Base-by-base conservation (phyloP, 164 flowering plant genomes). In the Piper longum region DNA sequence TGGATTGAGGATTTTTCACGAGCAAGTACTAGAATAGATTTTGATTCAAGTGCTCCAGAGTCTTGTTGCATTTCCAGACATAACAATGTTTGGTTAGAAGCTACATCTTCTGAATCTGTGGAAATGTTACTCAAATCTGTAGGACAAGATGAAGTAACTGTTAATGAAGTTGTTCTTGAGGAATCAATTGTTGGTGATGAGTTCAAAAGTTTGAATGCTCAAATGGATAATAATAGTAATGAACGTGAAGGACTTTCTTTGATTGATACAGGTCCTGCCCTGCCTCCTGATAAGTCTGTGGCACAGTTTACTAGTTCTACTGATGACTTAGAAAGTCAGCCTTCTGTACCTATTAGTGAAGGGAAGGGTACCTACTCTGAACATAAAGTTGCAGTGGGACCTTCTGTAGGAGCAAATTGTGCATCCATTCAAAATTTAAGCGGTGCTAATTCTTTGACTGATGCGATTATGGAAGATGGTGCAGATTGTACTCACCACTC, bases 81-180 rank as follows among this genome's bases (percentile, higher is more conserved):
- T 64, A 81, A 79, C 67, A 84, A 91, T 91, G 97, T 91, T 62
- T 92, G 98, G 97, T 92, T 95, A 43, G 98, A 89, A 82, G 98
- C 96, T 64, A 79, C 97, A 57, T 95, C 97, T 65, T 82, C 88
- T 59, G 99, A 95, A 78, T 88, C 97, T 70, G 99, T 92, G 74
- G 97, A 92, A 78, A 86, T 92, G 97, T 68, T 92, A 66, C 68
- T 92, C 78, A 92, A 92, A 65, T 85, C 98, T 59, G 93, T 89
- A 73, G 89, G 96, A 19, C 89, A 95, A 79, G 99, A 91, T 71
- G 97, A 91, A 60, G 76, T 73, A 75, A 72, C 79, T 62, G 78
- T 77, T 11, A 76, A 70, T 45, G 79, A 78, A 70, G 70, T 71
- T 69, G 68, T 65, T 26, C 62, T 69, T 59, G 79, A 79, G 69